A percentile compares a stretch with the other conserved stretches of the same genome.
phyloP scores from a whole-genome alignment of 2,329 filamentous ascomycete species.

The Curvularia sp. region DNA sequence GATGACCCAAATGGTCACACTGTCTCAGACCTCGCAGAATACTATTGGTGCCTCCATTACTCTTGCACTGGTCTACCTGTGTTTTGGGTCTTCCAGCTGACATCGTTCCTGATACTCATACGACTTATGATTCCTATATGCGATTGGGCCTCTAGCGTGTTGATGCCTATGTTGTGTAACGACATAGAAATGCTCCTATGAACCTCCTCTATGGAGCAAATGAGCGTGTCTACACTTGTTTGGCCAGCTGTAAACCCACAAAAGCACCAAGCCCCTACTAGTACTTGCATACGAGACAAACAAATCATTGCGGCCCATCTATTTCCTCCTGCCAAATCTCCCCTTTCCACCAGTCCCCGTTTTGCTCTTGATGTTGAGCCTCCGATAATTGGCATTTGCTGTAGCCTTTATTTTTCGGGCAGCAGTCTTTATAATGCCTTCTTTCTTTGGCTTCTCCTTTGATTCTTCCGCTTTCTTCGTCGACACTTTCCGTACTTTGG shows the following conservation, averaged over 20 bases:
- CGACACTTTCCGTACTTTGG: constrained; percentile 39
- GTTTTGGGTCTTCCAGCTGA: constrained; percentile 12
- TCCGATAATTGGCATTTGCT: constrained; percentile 58
- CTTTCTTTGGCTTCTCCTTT: constrained; percentile 28
- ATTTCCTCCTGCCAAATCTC: constrained; percentile 48
- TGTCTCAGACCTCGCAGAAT: constrained; percentile 32
- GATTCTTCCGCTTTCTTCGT: constrained; percentile 24
- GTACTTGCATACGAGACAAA: neutral
- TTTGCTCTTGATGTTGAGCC: constrained; percentile 61
- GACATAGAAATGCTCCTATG: constrained; percentile 7
- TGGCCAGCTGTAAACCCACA: constrained; percentile 2
- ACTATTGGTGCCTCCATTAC: constrained; percentile 19
- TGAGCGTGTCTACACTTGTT: neutral
- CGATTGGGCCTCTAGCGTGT: constrained; percentile 13
- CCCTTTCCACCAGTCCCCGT: constrained; percentile 52
- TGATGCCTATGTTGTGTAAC: constrained; percentile 12
- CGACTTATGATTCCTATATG: constrained; percentile 9
- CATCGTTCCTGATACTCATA: constrained; percentile 5
- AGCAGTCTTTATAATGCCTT: constrained; percentile 48
- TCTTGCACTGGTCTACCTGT: constrained; percentile 5
- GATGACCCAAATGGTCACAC: constrained; percentile 44
- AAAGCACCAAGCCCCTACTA: neutral
- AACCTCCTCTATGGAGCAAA: constrained; percentile 6
- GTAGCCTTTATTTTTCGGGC: constrained; percentile 56
- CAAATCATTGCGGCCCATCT: constrained; percentile 3